Base-by-base conservation (phyloP, 805 yeast species). In the Candida insectalens region DNA sequence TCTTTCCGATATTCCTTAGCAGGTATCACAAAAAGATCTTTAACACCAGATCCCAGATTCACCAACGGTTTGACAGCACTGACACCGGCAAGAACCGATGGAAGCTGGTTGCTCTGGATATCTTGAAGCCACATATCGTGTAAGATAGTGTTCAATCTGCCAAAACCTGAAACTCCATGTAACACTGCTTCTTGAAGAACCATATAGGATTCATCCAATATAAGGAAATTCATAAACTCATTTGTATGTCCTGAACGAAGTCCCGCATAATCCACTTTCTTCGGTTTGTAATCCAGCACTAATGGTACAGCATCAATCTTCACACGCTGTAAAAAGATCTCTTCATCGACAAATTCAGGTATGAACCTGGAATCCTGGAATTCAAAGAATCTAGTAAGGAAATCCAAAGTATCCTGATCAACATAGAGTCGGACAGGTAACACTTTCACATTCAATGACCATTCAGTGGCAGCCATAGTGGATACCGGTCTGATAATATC, bases 371-470 rank as follows among this genome's bases (percentile, higher is more conserved):
- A 44, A 47, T 83, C 95, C 47, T 74, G 78, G 51, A 92, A 92
- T 39, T 77, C 87, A 22, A 81, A 74, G 57, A 85, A 92, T 25
- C 96, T 62, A 0, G 75, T 71, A 21, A 87, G 45, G 43, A 89
- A 88, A 36, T 87, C 96, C 14, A 87, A 62, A 1, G 96, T 83
- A 48, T 89, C 97, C 53, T 92, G 98, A 54, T 92, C 97, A 29
- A 92, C 75, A 51, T 84, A 85, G 12, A 92, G 55, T 33, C 95
- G 63, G 29, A 92, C 49, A 0, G 98, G 98, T 14, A 82, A 59
- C 0, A 84, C 57, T 4, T 64, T 50, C 1, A 77, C 61, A 18
- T 64, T 58, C 30, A 84, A 39, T 2, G 71, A 58, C 15, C 77
- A 50, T 47, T 88, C 97, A 1, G 82, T 64, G 2, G 83, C 79